Percentiles rank a stretch among this genome's conserved stretches.
phyloP scores from a whole-genome alignment of 2,329 filamentous ascomycete species.

The Beauveria sp. region DNA sequence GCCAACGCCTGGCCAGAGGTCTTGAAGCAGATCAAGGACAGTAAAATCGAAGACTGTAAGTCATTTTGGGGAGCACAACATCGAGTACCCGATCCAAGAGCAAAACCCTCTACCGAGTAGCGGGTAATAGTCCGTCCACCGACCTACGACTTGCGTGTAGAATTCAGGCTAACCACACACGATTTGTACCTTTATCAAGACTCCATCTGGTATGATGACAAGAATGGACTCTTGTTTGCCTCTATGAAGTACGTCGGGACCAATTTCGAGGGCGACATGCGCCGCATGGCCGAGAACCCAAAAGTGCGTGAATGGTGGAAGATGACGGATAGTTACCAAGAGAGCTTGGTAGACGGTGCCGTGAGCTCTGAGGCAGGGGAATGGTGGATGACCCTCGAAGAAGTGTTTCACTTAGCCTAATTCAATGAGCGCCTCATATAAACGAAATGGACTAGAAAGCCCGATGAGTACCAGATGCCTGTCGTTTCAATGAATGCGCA shows the following conservation, averaged over 20 bases:
- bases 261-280: conserved; percentile 68
- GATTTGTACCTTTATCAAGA: conserved; percentile 35
- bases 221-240: conserved; percentile 59
- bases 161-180: not conserved
- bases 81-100: not conserved
- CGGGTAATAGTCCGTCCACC: not conserved
- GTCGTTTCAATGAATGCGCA: not conserved
- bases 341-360: conserved; percentile 52
- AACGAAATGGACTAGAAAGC: no score
- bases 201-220: conserved; percentile 63
- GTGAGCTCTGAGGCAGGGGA: conserved; percentile 50
- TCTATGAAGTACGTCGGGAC: conserved; percentile 73
- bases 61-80: conserved; percentile 5
- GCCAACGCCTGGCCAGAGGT: conserved; percentile 72
- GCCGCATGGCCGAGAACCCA: conserved; percentile 62
- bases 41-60: conserved; percentile 66
- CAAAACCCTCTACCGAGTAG: not conserved
- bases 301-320: conserved; percentile 73
- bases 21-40: conserved; percentile 65
- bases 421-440: not conserved
- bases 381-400: conserved; percentile 64
- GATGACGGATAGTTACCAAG: conserved; percentile 73
- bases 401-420: conserved; percentile 57
- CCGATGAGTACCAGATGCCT: not conserved
- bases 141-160: not conserved